phyloP scores from a whole-genome alignment of 768 basidiomycete species.

The Kwoniella heveanensis region DNA sequence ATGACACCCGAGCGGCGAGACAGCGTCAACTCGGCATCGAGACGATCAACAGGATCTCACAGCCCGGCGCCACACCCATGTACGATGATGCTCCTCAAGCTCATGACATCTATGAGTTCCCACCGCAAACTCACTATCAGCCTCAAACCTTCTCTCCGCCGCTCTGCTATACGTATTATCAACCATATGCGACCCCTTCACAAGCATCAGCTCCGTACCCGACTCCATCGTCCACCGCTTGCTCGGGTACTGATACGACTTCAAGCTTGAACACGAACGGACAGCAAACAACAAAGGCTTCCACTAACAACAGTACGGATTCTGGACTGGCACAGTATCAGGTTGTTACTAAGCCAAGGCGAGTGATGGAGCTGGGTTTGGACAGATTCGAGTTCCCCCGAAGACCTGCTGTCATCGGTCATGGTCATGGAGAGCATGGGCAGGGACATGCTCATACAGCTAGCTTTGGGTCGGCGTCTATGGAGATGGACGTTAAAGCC shows the following conservation, averaged over 20 bases:
- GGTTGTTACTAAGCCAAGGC: not conserved
- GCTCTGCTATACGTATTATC: not conserved
- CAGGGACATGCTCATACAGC: not conserved
- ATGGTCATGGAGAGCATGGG: not conserved
- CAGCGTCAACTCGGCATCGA: not conserved
- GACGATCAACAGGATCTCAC: not conserved
- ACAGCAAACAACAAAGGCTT: too few relatives aligned
- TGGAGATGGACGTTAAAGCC: constrained; percentile 8
- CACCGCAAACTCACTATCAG: not conserved
- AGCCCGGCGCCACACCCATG: not conserved
- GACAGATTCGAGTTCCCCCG: not conserved
- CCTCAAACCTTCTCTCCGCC: not conserved
- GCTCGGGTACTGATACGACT: not conserved
- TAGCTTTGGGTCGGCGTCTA: not conserved
- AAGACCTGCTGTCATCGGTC: not conserved
- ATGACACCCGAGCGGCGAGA: constrained; percentile 10
- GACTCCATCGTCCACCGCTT: not conserved
- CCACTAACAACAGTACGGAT: constrained; percentile 3
- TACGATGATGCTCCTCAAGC: not conserved
- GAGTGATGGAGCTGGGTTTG: constrained; percentile 5
- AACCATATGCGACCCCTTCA: not conserved
- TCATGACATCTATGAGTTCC: not conserved
- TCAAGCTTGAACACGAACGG: not conserved
- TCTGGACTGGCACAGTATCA: constrained; percentile 17
- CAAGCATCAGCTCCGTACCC: not conserved